Evolutionary conservation across 768 basidiomycete species (phyloP), one percentile per base, ranked within the genome.

Genomic region (Suillus subalutaceus): DNA sequence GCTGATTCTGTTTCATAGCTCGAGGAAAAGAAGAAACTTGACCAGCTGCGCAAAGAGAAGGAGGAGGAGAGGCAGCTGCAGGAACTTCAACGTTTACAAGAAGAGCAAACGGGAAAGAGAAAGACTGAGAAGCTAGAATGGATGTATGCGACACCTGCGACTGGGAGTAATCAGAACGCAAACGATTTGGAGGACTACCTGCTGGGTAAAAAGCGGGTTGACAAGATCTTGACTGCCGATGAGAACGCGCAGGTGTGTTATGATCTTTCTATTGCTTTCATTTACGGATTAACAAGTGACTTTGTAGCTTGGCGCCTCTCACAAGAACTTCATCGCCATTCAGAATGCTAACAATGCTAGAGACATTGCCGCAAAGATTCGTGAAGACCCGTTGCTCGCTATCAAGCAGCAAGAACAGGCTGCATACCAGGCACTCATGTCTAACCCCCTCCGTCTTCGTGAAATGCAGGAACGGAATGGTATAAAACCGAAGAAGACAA

Each of bases 81-180:
- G 70, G 97, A 99, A 72, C 87, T 99, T 9, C 97, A 99, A 75
- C 87, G 96, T 62, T 79, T 99, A 65, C 97, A 99, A 77, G 96
- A 97, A 76, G 93, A 93, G 70, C 89, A 96, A 69, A 98, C 97
- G 12, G 97, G 97, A 41, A 95, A 91, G 83, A 97, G 96, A 79
- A 83, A 93, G 69, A 88, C 91, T 62, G 96, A 98, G 79, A 95
- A 95, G 75, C 77, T 99, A 59, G 97, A 99, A 76, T 99, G 97
- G 97, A 97, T 99, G 94, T 99, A 99, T 80, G 83, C 97, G n/a
- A 97, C 97, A 2, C 97, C 97, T 5, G 94, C 95, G 1, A 90
- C 91, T 4, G 96, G 96, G n/a, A 90, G 84, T 67, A 90, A 81
- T 63, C 88, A 92, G 71, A 96, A 95, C 74, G 77, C 91, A 40